Percentiles rank a stretch among this genome's conserved stretches.
Conservation (phyloP, 805 yeast species). For the Candida adriatica region DNA sequence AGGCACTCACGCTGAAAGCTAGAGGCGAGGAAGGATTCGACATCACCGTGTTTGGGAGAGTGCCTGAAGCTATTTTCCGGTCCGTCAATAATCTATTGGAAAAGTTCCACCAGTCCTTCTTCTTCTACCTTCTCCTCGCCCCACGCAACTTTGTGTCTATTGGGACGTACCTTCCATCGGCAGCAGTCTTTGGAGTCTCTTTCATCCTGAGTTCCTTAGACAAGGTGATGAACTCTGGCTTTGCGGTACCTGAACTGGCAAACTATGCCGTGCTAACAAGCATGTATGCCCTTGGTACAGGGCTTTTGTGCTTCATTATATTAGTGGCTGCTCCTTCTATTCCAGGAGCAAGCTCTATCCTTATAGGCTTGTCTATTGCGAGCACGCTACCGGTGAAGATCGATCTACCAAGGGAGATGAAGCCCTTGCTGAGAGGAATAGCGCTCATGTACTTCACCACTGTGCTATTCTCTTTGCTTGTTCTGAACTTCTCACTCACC, state of each 20-base stretch:
- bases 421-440: constrained; percentile 29
- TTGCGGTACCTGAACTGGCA: constrained; percentile 9
- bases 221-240: constrained; percentile 37
- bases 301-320: constrained; percentile 19
- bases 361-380: constrained; percentile 15
- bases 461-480: constrained; percentile 63
- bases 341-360: constrained; percentile 6
- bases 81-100: constrained; percentile 88
- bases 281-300: constrained; percentile 23
- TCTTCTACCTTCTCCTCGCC: constrained; percentile 77
- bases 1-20: constrained; percentile 77
- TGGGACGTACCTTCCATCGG: constrained; percentile 88
- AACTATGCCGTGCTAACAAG: constrained; percentile 2
- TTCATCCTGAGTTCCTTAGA: constrained; percentile 66
- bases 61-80: constrained; percentile 80
- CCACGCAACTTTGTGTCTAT: constrained; percentile 84
- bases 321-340: too few relatives aligned
- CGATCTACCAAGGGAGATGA: constrained; percentile 11
- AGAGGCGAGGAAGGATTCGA: constrained; percentile 56
- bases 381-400: too few relatives aligned
- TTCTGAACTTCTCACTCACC: constrained; percentile 81
- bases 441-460: constrained; percentile 60
- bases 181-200: constrained; percentile 60
- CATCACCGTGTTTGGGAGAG: constrained; percentile 86
- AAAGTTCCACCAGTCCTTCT: constrained; percentile 95